A percentile compares a stretch with the other conserved stretches of the same genome.
Evolutionary conservation across 148 eudicot genomes (phyloP).

Genomic region (Rhododendron henanense): DNA sequence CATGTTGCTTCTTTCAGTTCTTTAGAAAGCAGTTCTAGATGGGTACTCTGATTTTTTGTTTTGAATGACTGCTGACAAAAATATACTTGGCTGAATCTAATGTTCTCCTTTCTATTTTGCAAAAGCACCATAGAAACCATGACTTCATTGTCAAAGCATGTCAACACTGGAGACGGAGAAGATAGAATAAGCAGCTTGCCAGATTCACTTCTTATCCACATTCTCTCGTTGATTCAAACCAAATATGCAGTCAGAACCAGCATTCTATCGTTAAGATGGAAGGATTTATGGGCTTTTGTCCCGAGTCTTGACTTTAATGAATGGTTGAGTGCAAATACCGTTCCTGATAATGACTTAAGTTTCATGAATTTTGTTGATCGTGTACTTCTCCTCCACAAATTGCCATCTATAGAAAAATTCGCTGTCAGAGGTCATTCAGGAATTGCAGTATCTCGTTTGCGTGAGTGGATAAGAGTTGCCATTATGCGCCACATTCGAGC

Average conservation of each 20-base stretch:
- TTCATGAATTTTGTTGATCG: background rate
- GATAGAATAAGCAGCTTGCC: background rate
- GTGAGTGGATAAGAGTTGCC: slow-evolving; percentile 9
- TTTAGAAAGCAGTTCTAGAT: background rate
- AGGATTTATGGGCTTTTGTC: background rate
- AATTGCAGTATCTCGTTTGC: slow-evolving; percentile 1
- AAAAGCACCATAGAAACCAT: background rate
- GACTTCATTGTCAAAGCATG: background rate
- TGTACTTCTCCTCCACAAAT: background rate
- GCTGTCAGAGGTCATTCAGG: background rate
- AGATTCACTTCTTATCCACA: background rate
- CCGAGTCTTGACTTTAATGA: background rate
- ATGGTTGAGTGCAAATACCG: too few relatives aligned
- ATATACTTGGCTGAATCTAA: background rate
- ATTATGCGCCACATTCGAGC: background rate
- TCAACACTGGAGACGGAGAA: background rate
- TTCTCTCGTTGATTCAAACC: background rate
- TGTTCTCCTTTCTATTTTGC: background rate
- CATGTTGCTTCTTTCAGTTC: background rate
- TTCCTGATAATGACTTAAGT: too few relatives aligned
- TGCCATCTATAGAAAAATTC: background rate
- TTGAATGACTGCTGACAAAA: background rate
- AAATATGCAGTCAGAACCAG: background rate
- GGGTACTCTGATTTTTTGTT: background rate
- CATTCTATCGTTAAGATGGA: background rate